Base-by-base conservation (phyloP, 2,329 filamentous ascomycete genomes). In the Stagonosporopsis chrysanthemi region DNA sequence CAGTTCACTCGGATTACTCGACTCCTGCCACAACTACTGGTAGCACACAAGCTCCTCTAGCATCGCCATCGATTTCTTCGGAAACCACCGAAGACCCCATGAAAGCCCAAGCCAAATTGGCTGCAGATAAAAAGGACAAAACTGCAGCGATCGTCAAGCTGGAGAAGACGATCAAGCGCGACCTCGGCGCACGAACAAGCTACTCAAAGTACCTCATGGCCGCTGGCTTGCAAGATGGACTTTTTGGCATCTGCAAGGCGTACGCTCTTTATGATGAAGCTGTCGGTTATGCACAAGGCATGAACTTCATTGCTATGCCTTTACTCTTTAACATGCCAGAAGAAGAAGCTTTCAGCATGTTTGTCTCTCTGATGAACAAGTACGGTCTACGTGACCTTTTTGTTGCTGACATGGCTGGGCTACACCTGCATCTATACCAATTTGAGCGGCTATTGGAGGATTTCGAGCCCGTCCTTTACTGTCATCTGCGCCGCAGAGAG, bases 291-390 rank as follows among this genome's bases (percentile, higher is more conserved):
- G 94, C 96, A 0, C 95, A 99, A 77, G 95, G 95, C 72, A 97
- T 99, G 90, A 99, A 98, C 74, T 99, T 99, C 71, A 86, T 99
- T 58, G 90, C 92, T 45, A 98, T 98, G 92, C 95, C 96, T 23
- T 77, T 99, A 17, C 82, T 99, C 1, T 97, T 99, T 80, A 98
- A 97, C 75, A 97, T 98, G 93, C 90, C 93, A 2, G 94, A 98
- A 78, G 92, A 96, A 72, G 95, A 99, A 78, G 94, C 95, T 0
- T 99, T 99, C 72, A 95, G 92, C 68, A 81, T 99, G 17, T 85
- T 99, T 24, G 92, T 97, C 17, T 89, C 92, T 63, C 79, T 99
- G 51, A 99, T 99, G 95, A 96, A 96, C 79, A 91, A 97, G 64
- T 99, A 98, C 76, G 88, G 92, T 56, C 82, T 99, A 29, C 90